phyloP scores from a whole-genome alignment of 2,329 filamentous ascomycete genomes.

The Fusarium virguliforme region DNA sequence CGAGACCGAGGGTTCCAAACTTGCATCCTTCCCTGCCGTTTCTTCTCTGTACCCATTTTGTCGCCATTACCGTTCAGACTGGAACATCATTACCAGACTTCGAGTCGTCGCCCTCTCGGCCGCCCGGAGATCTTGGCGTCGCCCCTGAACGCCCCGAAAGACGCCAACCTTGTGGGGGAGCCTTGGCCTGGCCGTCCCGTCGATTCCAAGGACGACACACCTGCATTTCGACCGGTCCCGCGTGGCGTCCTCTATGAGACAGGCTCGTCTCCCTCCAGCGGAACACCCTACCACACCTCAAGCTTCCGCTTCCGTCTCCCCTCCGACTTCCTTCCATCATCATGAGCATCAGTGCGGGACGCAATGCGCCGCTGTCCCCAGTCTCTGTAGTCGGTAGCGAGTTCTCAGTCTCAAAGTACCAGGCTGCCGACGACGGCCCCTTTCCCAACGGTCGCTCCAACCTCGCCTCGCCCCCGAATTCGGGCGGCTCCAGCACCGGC shows the following conservation, averaged over 20 bases:
- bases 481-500: conserved; percentile 70
- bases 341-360: conserved; percentile 74
- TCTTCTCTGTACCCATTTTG: conserved; percentile 3
- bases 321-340: conserved; percentile 53
- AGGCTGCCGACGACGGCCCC: conserved; percentile 68
- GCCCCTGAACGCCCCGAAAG: conserved; percentile 44
- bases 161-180: conserved; percentile 52
- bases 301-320: conserved; percentile 40
- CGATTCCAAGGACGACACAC: conserved; percentile 49
- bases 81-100: conserved; percentile 30
- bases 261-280: conserved; percentile 49
- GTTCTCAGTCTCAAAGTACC: conserved; percentile 82
- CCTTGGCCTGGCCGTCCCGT: conserved; percentile 29
- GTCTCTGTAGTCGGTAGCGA: conserved; percentile 88
- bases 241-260: conserved; percentile 51
- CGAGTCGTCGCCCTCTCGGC: conserved; percentile 39
- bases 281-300: conserved; percentile 35
- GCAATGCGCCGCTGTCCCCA: conserved; percentile 84
- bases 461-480: conserved; percentile 79
- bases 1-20: background rate
- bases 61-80: conserved; percentile 13
- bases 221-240: conserved; percentile 50
- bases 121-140: conserved; percentile 46
- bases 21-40: conserved; percentile 24
- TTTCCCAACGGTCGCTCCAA: conserved; percentile 71